These are phyloP conservation scores for Canna indica DNA, from an alignment of 176 grass and related monocot species.

Conservation along the genomic window DNA sequence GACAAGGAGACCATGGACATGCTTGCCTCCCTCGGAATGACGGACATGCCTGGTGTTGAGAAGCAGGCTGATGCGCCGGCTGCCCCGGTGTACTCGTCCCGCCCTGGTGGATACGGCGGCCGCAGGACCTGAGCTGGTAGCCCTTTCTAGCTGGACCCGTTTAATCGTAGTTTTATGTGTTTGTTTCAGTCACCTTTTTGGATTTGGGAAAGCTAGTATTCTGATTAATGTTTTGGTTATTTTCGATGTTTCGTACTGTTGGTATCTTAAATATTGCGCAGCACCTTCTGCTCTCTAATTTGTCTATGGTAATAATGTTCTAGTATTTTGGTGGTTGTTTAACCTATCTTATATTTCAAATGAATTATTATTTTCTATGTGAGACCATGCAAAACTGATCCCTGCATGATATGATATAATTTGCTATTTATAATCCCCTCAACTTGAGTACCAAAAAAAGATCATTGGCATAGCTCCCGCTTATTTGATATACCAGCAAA, in stretches of 20 bases:
- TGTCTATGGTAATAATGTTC: background rate
- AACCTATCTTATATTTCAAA: background rate
- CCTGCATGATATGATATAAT: too few relatives aligned
- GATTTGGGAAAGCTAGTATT: background rate
- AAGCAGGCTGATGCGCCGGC: slow-evolving; percentile 34
- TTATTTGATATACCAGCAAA: too few relatives aligned
- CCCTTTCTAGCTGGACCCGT: background rate
- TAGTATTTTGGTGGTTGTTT: background rate
- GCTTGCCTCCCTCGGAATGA: slow-evolving; percentile 73
- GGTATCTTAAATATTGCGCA: background rate
- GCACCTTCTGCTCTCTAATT: background rate
- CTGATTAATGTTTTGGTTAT: background rate
- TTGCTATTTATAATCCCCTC: too few relatives aligned
- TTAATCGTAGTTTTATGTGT: background rate
- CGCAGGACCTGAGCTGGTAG: slow-evolving; percentile 8
- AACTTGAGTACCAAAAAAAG: too few relatives aligned
- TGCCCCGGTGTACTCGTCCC: slow-evolving; percentile 19
- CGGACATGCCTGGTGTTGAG: slow-evolving; percentile 65
- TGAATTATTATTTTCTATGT: too few relatives aligned
- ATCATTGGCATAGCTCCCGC: too few relatives aligned
- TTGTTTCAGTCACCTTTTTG: background rate
- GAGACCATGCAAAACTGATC: too few relatives aligned
- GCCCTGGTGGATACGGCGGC: slow-evolving; percentile 24
- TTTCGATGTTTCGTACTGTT: background rate
- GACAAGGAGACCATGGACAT: slow-evolving; percentile 93